Evolutionary conservation across 2,329 filamentous ascomycete species (phyloP), one percentile per base, ranked within the genome.

Genomic region (Aureobasidium musti): DNA sequence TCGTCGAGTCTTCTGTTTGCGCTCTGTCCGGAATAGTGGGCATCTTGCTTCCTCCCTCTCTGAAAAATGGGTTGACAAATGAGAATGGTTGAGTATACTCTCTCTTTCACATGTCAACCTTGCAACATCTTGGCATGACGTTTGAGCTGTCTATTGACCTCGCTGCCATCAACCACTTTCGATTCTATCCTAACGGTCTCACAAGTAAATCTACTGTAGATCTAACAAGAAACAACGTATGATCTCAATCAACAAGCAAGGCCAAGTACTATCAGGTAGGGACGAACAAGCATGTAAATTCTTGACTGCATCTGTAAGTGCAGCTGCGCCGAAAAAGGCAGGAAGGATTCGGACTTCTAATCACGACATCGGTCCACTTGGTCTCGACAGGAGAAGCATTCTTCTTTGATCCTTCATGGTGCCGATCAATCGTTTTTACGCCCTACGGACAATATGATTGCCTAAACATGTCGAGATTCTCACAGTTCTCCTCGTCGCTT

Each of bases 1-100:
- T 74, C 23, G 73, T 72, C 6, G 78, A 79, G 61, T 76, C 78
- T 45, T 79, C 77, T 4, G 79, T 80, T 57, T 74, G 73, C 23
- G 75, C 60, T 54, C 70, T 71, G 57, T 72, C 71, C 7, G 75
- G 74, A 30, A 76, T 75, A 7, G 68, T 37, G 21, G 73, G 73
- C 73, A 75, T 75, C 30, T 67, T 66, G 41, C 33, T 19, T 39
- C 6, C 5, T n/a, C 19, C n/a, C 5, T 10, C 23, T 8, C 7
- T 11, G 8, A 17, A 54, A 2, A 39, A 17, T 21, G 23, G 41
- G 26, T 43, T 4, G 41, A 50, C 26, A n/a, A 28, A 23, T 7
- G 39, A 4, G 17, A 60, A 1, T 49, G 19, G 43, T 35, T 49
- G 54, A 59, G 54, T 33, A 41, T 30, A 21, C 14, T 3, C 45